Percentiles rank a stretch among this genome's conserved stretches.
Evolutionary conservation across 2,329 filamentous ascomycete genomes (phyloP).

Genomic region (Ophiostoma sp.): DNA sequence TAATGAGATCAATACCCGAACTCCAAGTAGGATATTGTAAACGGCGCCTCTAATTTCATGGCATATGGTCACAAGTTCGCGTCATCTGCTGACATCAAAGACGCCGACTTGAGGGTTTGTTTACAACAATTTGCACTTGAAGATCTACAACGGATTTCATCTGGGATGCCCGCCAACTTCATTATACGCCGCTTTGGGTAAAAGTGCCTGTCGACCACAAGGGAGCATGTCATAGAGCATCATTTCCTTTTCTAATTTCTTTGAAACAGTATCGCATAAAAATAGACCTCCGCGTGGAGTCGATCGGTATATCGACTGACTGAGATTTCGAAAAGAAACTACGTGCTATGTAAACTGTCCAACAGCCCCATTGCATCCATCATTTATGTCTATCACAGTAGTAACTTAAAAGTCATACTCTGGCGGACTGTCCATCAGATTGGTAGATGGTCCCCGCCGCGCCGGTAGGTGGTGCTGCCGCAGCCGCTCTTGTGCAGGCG

Average conservation of each 20-base stretch:
- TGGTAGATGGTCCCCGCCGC: neutral
- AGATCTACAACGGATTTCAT: neutral
- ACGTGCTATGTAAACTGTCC: too few relatives aligned
- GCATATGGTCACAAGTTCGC: too few relatives aligned
- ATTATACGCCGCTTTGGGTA: neutral
- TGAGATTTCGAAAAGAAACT: neutral
- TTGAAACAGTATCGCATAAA: neutral
- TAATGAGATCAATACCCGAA: too few relatives aligned
- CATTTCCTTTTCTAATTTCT: neutral
- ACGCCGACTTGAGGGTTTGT: neutral
- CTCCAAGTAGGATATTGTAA: too few relatives aligned
- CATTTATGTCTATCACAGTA: neutral
- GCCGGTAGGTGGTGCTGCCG: neutral
- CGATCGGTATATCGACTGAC: neutral
- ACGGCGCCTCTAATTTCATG: too few relatives aligned
- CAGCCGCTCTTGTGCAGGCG: neutral
- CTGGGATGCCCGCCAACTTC: neutral
- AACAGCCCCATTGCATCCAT: neutral
- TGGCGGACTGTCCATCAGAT: conserved; percentile 5
- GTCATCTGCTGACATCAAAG: too few relatives aligned
- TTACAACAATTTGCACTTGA: neutral
- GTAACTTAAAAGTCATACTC: neutral
- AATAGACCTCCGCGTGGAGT: neutral
- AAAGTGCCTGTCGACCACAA: neutral
- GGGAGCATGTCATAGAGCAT: neutral